phyloP scores from a whole-genome alignment of 495 filamentous ascomycete genomes.

The Aspergillus affinis region DNA sequence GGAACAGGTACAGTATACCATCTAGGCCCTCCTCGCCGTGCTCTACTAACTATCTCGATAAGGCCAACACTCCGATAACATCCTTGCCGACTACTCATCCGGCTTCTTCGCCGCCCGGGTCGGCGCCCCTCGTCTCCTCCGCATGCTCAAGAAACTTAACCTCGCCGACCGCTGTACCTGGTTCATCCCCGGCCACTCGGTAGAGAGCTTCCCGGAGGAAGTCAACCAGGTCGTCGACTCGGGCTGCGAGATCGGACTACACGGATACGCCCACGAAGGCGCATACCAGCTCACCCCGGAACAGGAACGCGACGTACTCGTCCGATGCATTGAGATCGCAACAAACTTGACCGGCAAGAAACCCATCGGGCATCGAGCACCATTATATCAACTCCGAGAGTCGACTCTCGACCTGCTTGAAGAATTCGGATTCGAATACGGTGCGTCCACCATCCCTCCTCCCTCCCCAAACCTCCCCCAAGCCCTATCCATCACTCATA shows the following conservation, averaged over 20 bases:
- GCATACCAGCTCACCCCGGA: slow-evolving; percentile 46
- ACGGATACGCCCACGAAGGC: slow-evolving; percentile 61
- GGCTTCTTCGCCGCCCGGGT: slow-evolving; percentile 61
- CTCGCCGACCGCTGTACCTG: slow-evolving; percentile 57
- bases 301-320: slow-evolving; percentile 53
- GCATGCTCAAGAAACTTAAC: slow-evolving; percentile 53
- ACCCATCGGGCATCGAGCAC: slow-evolving; percentile 52
- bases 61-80: slow-evolving; percentile 45
- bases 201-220: slow-evolving; percentile 58
- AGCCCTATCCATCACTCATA: not conserved
- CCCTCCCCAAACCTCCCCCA: not conserved
- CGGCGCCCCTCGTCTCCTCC: slow-evolving; percentile 58
- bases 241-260: slow-evolving; percentile 59
- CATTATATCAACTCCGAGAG: slow-evolving; percentile 52
- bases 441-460: slow-evolving; percentile 15
- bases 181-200: slow-evolving; percentile 64
- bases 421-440: slow-evolving; percentile 52
- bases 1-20: too few species aligned
- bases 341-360: slow-evolving; percentile 45
- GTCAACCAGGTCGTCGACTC: slow-evolving; percentile 53
- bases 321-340: slow-evolving; percentile 47
- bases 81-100: slow-evolving; percentile 56
- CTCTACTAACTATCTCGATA: not conserved
- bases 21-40: too few species aligned
- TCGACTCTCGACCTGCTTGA: slow-evolving; percentile 49